These are phyloP conservation scores for Nemania serpens DNA, from an alignment of 2,329 filamentous ascomycete genomes.

Conservation along the genomic window DNA sequence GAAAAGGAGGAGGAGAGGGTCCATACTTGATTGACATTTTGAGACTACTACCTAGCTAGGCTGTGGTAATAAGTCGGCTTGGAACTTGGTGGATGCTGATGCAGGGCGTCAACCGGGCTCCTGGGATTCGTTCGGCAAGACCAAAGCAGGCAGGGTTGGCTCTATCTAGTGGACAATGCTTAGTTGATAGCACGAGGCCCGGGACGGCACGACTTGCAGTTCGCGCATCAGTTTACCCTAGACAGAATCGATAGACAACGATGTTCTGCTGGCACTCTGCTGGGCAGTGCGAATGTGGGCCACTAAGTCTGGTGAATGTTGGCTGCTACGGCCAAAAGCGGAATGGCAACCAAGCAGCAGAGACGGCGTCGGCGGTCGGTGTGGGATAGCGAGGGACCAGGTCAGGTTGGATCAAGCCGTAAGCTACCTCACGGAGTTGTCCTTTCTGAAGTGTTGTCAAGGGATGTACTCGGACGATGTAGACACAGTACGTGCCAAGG, in stretches of 20 bases:
- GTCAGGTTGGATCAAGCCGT: slow-evolving; percentile 13
- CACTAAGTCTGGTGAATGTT: slow-evolving; percentile 37
- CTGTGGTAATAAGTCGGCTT: slow-evolving; percentile 39
- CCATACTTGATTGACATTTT: slow-evolving; percentile 50
- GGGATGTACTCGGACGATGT: slow-evolving; percentile 16
- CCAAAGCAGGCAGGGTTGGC: slow-evolving; percentile 37
- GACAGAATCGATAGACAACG: slow-evolving; percentile 27
- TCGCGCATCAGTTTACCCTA: slow-evolving; percentile 33
- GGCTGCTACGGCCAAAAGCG: slow-evolving; percentile 37
- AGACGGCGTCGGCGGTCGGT: slow-evolving; percentile 26
- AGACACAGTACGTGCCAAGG: slow-evolving; percentile 6
- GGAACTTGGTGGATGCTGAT: slow-evolving; percentile 26
- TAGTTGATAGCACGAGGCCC: slow-evolving; percentile 38
- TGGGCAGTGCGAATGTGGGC: slow-evolving; percentile 40
- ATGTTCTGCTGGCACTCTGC: slow-evolving; percentile 40
- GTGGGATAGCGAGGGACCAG: slow-evolving; percentile 14
- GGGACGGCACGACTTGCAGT: slow-evolving; percentile 45
- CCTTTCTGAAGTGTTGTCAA: slow-evolving; percentile 9
- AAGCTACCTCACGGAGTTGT: slow-evolving; percentile 8
- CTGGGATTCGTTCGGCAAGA: slow-evolving; percentile 45
- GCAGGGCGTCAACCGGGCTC: slow-evolving; percentile 41
- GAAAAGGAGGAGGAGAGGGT: slow-evolving; percentile 29
- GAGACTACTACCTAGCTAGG: slow-evolving; percentile 33
- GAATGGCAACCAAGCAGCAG: slow-evolving; percentile 35
- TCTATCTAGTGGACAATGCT: slow-evolving; percentile 29